A percentile compares a stretch with the other conserved stretches of the same genome.
Conservation (phyloP, 768 basidiomycete species). For the Dentipellis sp. region DNA sequence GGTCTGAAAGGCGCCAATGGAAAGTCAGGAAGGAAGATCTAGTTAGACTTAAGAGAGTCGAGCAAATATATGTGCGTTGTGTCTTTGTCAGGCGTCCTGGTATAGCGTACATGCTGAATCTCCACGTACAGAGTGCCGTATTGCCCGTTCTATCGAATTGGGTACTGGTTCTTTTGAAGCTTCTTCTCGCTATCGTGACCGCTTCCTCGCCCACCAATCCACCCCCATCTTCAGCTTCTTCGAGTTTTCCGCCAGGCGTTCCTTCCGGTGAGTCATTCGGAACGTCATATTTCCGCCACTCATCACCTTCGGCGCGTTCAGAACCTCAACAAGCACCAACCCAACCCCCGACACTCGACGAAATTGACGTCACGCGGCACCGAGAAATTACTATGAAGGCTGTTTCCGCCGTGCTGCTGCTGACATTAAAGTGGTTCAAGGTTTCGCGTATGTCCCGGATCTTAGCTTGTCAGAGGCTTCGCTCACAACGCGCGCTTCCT, state of each 20-base stretch:
- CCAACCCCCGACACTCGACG: conserved; percentile 74
- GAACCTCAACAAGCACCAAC: conserved; percentile 43
- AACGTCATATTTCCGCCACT: neutral
- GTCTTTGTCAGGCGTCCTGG: neutral
- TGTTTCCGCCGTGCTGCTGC: conserved; percentile 85
- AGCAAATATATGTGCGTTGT: conserved; percentile 80
- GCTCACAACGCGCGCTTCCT: conserved; percentile 1
- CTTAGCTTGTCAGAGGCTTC: neutral
- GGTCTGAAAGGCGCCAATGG: conserved; percentile 47
- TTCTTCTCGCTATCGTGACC: conserved; percentile 88
- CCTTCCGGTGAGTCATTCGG: conserved; percentile 42
- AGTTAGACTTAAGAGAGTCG: conserved; percentile 81
- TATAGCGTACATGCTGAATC: no score
- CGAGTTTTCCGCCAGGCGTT: conserved; percentile 64
- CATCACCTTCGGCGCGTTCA: conserved; percentile 31
- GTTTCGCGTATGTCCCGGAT: conserved; percentile 70
- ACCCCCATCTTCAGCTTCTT: conserved; percentile 60
- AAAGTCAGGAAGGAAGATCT: conserved; percentile 71
- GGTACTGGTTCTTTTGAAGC: conserved; percentile 89
- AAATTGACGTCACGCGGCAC: conserved; percentile 88
- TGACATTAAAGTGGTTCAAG: conserved; percentile 97
- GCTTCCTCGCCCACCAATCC: conserved; percentile 57
- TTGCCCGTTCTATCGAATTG: conserved; percentile 81
- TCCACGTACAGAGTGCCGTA: conserved; percentile 53
- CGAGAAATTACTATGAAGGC: conserved; percentile 97